These are phyloP conservation scores for Ganoderma boninense DNA, from an alignment of 1,284 basidiomycete genomes.

Conservation along the genomic window DNA sequence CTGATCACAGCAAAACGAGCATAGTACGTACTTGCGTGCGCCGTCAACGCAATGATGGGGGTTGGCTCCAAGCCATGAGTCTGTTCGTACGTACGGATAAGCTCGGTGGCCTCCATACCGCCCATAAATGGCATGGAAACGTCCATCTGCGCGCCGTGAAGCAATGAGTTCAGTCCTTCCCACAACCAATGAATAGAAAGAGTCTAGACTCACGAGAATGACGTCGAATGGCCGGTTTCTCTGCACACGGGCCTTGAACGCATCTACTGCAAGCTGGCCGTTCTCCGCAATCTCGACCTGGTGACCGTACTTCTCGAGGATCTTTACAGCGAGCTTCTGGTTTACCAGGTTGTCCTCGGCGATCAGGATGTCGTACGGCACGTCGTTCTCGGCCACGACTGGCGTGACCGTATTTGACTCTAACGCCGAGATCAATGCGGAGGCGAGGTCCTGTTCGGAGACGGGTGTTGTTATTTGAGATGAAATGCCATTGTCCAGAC, in stretches of 20 bases:
- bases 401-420: constrained; percentile 93
- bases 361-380: constrained; percentile 92
- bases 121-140: constrained; percentile 99
- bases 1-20: not conserved
- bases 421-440: constrained; percentile 93
- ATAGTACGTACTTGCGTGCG: constrained; percentile 79
- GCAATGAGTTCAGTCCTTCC: not conserved
- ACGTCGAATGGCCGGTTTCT: constrained; percentile 85
- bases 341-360: constrained; percentile 99
- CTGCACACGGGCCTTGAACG: constrained; percentile 82
- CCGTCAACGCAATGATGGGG: constrained; percentile 96
- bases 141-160: constrained; percentile 79
- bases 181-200: not conserved
- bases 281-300: constrained; percentile 98
- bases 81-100: constrained; percentile 85
- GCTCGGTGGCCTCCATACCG: constrained; percentile 89
- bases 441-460: constrained; percentile 87
- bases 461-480: constrained; percentile 94
- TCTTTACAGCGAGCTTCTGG: constrained; percentile 96
- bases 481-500: constrained; percentile 90
- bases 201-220: constrained; percentile 70
- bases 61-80: constrained; percentile 77
- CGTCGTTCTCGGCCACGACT: constrained; percentile 81
- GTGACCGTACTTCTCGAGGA: constrained; percentile 97
- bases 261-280: constrained; percentile 90